Percentiles rank a stretch among this genome's conserved stretches.
These are phyloP conservation scores for Triticum dicoccoides DNA, from an alignment of 176 grass and related monocot genomes.

Conservation along the genomic window DNA sequence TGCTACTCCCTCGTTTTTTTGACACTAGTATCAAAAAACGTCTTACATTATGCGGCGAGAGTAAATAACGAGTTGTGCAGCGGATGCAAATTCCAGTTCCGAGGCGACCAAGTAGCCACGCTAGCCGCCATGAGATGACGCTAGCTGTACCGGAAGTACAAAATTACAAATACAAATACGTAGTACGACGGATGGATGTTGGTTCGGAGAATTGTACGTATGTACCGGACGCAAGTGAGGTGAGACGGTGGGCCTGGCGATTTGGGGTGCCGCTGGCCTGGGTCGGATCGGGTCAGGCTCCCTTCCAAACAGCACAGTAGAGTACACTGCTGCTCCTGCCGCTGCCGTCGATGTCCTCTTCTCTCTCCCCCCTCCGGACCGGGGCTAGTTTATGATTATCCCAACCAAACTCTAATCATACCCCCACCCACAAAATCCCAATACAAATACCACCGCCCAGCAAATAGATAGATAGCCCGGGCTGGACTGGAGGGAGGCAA, in stretches of 20 bases:
- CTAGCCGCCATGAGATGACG: background rate
- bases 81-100: too few relatives aligned
- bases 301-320: constrained; percentile 36
- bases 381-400: constrained; percentile 43
- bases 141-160: background rate
- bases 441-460: constrained; percentile 51
- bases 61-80: too few relatives aligned
- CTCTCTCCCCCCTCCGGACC: background rate
- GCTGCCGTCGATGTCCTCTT: constrained; percentile 40
- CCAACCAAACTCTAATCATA: constrained; percentile 52
- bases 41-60: too few relatives aligned
- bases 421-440: constrained; percentile 36
- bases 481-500: background rate
- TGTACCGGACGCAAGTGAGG: background rate
- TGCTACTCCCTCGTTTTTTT: too few relatives aligned
- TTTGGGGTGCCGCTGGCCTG: background rate
- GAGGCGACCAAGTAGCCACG: too few relatives aligned
- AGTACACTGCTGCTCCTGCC: constrained; percentile 12
- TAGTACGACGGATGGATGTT: background rate
- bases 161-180: background rate
- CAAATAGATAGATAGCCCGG: constrained; percentile 52
- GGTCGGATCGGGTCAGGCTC: background rate
- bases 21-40: too few relatives aligned
- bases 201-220: background rate
- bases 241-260: constrained; percentile 43